Evolutionary conservation across 805 yeast species (phyloP).

Genomic region (Saturnispora quitensis): DNA sequence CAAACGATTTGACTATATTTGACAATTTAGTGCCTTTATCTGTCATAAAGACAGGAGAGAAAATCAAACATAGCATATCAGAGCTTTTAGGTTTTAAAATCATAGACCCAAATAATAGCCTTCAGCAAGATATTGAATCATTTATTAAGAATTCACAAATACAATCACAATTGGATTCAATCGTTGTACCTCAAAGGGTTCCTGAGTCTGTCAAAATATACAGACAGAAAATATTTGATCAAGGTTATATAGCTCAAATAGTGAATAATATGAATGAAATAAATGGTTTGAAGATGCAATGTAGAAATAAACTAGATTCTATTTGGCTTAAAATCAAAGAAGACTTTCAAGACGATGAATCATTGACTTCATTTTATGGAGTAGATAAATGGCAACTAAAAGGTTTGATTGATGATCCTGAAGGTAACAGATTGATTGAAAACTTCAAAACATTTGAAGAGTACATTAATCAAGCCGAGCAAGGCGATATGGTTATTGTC

Average conservation of each 20-base stretch:
- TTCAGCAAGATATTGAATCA: constrained; percentile 36
- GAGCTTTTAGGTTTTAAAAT: constrained; percentile 11
- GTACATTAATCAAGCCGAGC: constrained; percentile 47
- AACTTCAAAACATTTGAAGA: constrained; percentile 36
- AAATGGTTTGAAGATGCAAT: constrained; percentile 32
- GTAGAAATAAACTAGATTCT: constrained; percentile 35
- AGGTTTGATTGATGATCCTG: constrained; percentile 37
- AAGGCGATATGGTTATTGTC: constrained; percentile 50
- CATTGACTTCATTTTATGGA: constrained; percentile 44
- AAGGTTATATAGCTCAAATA: constrained; percentile 44
- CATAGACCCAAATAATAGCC: constrained; percentile 35
- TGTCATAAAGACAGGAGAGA: constrained; percentile 56
- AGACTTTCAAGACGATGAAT: constrained; percentile 49
- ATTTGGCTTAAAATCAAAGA: constrained; percentile 37
- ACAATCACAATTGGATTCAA: constrained; percentile 54
- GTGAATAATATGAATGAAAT: constrained; percentile 38
- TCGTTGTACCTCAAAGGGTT: constrained; percentile 46
- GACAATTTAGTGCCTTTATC: constrained; percentile 56
- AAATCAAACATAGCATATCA: constrained; percentile 42
- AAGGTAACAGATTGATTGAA: constrained; percentile 24
- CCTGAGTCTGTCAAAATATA: constrained; percentile 52
- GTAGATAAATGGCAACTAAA: constrained; percentile 44
- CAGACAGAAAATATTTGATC: constrained; percentile 40
- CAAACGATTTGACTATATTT: constrained; percentile 33
- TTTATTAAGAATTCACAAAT: constrained; percentile 42